Base-by-base conservation (phyloP, 805 yeast genomes). In the Schizosaccharomyces octosporus region DNA sequence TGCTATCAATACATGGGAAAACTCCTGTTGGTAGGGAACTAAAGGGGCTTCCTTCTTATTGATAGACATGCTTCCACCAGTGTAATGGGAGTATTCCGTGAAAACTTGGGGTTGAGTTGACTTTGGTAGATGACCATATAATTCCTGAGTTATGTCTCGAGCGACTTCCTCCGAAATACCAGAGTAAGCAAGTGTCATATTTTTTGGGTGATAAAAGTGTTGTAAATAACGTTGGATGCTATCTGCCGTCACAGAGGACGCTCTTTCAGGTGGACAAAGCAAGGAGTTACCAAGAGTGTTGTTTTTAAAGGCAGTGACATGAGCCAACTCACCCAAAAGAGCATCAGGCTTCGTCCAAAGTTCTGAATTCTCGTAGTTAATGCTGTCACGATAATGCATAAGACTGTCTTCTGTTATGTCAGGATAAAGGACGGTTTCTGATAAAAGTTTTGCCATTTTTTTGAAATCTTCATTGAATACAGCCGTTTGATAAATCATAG, bases 401-500 rank as follows among this genome's bases (percentile, higher is more conserved):
- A 93, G 73, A 68, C 90, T 97, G 60, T 78, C 79, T 17, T 79
- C 81, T 1, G 84, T 75, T 48, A 89, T 72, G 51, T 71, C 71
- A 7, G 98, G 97, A 62, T 74, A 75, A 13, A 83, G 74, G 2
- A 90, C 83, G 0, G 97, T 87, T 65, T 88, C 89, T 31, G 86
- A 74, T 66, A 93, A 74, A 58, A 87, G 75, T 58, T 78, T 78
- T 65, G 85, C 80, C 95, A 93, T 87, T 65, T 76, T 75, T 48
- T 81, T 90, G 9, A 84, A 82, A 68, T 89, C 96, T 57, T 78
- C 76, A 69, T 89, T 89, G 77, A 93, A 90, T 0, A 88, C 95
- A 2, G 95, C 83, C 1, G 97, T 94, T 72, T 93, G 97, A 71
- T 93, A 93, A 73, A 90, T 80, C 75, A 90, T 78, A 3, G 94